phyloP scores from a whole-genome alignment of 345 rosid genomes.

The Punica granatum region DNA sequence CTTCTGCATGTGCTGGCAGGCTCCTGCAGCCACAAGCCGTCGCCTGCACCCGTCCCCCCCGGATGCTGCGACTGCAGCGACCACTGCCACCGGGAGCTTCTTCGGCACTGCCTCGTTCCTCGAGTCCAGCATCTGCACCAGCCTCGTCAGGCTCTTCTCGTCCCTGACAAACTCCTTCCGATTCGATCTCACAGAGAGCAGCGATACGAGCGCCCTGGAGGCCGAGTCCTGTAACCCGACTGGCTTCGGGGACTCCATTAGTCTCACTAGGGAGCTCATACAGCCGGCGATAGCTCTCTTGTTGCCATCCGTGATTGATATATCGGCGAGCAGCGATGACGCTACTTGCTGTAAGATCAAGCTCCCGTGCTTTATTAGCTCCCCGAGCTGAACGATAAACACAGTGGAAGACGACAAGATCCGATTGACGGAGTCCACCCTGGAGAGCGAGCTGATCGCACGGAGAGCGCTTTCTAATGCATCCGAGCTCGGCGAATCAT shows the following conservation, averaged over 20 bases:
- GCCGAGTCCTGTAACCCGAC: conserved; percentile 70
- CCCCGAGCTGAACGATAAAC: conserved; percentile 47
- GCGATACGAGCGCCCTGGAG: conserved; percentile 36
- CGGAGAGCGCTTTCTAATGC: conserved; percentile 40
- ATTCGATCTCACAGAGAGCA: conserved; percentile 48
- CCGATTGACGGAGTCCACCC: conserved; percentile 24
- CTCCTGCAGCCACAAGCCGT: conserved; percentile 50
- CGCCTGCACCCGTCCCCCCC: conserved; percentile 45
- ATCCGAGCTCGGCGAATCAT: conserved; percentile 36
- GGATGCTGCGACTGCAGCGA: conserved; percentile 34
- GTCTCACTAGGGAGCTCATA: conserved; percentile 40
- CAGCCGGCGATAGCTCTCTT: conserved; percentile 61
- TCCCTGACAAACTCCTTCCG: conserved; percentile 57
- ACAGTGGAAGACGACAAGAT: conserved; percentile 53
- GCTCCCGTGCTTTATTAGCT: conserved; percentile 51
- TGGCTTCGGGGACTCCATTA: conserved; percentile 71
- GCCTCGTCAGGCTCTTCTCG: conserved; percentile 59
- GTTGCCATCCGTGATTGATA: conserved; percentile 57
- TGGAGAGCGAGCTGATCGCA: conserved; percentile 38
- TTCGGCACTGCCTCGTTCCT: conserved; percentile 43
- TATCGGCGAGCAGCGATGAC: conserved; percentile 35
- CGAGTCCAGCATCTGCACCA: conserved; percentile 71
- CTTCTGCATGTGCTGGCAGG: conserved; percentile 42
- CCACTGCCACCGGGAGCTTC: conserved; percentile 54
- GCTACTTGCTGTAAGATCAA: conserved; percentile 46